Evolutionary conservation across 345 rosid species (phyloP).

Genomic region (Syzygium aromaticum): DNA sequence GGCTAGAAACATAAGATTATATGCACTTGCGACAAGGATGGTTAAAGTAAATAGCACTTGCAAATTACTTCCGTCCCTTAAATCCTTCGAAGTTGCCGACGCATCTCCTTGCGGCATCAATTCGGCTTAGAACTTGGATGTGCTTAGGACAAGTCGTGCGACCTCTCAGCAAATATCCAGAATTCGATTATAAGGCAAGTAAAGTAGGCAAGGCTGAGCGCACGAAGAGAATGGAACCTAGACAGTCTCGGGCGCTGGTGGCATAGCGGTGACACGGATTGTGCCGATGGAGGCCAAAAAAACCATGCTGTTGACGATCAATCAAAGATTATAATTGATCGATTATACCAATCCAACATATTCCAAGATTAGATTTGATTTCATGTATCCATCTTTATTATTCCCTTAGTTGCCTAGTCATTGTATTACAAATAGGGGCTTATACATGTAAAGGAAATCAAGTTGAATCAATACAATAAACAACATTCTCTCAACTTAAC

Average conservation of each 20-base stretch:
- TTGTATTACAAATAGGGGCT: not conserved
- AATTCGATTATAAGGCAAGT: not conserved
- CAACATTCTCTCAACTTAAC: not conserved
- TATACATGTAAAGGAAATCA: not conserved
- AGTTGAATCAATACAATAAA: not conserved
- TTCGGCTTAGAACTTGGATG: not conserved
- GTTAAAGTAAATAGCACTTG: not conserved
- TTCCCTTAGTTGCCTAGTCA: not conserved
- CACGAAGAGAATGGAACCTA: not conserved
- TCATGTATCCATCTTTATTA: not conserved
- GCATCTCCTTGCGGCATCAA: not conserved
- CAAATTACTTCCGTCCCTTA: not conserved
- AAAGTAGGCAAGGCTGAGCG: not conserved
- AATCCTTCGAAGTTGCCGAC: not conserved
- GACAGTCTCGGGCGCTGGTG: not conserved
- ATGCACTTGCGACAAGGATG: not conserved
- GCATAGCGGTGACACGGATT: not conserved
- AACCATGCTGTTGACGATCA: not conserved
- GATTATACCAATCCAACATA: rapidly evolving
- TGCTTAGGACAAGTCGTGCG: not conserved
- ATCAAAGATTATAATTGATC: not conserved
- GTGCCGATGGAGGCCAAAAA: not conserved
- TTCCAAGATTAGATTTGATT: not conserved
- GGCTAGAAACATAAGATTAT: not conserved
- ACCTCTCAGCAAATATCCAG: not conserved